phyloP scores from a whole-genome alignment of 192 early-diverging fungal species.

The Umbelopsis sp. region DNA sequence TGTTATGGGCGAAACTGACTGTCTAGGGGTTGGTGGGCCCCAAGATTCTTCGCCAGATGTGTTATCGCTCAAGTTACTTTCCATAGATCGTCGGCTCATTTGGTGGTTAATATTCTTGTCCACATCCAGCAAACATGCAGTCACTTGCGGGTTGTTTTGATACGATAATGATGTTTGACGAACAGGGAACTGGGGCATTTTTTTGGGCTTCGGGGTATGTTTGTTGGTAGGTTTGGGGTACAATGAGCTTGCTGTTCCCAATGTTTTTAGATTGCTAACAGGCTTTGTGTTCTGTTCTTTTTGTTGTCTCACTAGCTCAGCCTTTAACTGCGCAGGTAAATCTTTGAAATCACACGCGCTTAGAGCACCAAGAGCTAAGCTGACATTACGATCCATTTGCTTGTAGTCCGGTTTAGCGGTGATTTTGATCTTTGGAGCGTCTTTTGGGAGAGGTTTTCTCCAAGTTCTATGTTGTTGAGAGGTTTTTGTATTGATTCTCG shows the following conservation, averaged over 20 bases:
- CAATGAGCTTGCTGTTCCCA: background rate
- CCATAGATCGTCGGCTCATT: background rate
- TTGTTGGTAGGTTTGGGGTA: background rate
- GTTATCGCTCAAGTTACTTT: background rate
- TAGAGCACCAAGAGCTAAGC: background rate
- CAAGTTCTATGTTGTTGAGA: background rate
- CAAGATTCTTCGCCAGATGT: background rate
- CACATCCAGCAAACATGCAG: background rate
- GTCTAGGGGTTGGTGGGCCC: background rate
- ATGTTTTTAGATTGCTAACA: background rate
- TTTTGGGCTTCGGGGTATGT: background rate
- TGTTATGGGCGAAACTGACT: background rate
- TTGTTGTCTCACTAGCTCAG: background rate
- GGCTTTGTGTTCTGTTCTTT: background rate
- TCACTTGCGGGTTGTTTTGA: background rate
- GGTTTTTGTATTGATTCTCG: background rate
- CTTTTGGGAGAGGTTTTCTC: constrained; percentile 3
- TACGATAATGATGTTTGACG: background rate
- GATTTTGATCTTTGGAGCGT: background rate
- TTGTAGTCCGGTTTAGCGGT: background rate
- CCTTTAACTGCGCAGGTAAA: background rate
- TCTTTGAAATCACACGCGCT: background rate
- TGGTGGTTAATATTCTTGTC: background rate
- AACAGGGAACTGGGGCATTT: background rate
- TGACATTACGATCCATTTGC: constrained; percentile 9